A percentile compares a stretch with the other conserved stretches of the same genome.
Evolutionary conservation across 371 early-diverging fungal genomes (phyloP).

Genomic region (Fennellomyces sp.): DNA sequence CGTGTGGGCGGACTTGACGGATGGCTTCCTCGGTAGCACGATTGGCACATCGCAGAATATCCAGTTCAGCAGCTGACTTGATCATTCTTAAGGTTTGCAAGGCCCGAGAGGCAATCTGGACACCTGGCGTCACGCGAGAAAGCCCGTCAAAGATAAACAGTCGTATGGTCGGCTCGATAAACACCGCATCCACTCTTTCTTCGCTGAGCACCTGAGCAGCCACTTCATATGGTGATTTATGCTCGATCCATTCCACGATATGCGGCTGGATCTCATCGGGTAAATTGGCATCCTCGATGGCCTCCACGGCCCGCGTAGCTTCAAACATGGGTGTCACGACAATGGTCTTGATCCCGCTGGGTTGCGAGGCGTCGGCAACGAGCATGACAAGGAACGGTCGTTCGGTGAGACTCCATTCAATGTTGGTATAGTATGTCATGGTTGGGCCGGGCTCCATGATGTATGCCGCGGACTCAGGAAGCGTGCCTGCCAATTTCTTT

Average conservation of each 20-base stretch:
- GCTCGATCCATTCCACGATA: slow-evolving; percentile 51
- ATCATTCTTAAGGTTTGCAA: slow-evolving; percentile 50
- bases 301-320: slow-evolving; percentile 47
- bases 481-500: slow-evolving; percentile 32
- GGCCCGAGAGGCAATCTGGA: slow-evolving; percentile 43
- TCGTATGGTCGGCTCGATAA: slow-evolving; percentile 52
- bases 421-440: slow-evolving; percentile 56
- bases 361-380: slow-evolving; percentile 9
- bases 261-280: slow-evolving; percentile 21
- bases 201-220: slow-evolving; percentile 28
- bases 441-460: slow-evolving; percentile 58
- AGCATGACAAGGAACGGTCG: slow-evolving; percentile 56
- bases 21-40: slow-evolving; percentile 55
- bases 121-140: slow-evolving; percentile 15
- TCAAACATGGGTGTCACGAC: slow-evolving; percentile 62
- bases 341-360: slow-evolving; percentile 35
- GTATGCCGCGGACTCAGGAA: slow-evolving; percentile 40
- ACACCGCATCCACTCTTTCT: slow-evolving; percentile 25
- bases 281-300: slow-evolving; percentile 28
- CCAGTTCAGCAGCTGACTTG: slow-evolving; percentile 55
- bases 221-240: slow-evolving; percentile 50
- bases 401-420: slow-evolving; percentile 56
- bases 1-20: slow-evolving; percentile 41
- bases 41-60: slow-evolving; percentile 57
- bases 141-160: slow-evolving; percentile 54